phyloP scores from a whole-genome alignment of 2,329 filamentous ascomycete genomes.

The Exophiala sp. region DNA sequence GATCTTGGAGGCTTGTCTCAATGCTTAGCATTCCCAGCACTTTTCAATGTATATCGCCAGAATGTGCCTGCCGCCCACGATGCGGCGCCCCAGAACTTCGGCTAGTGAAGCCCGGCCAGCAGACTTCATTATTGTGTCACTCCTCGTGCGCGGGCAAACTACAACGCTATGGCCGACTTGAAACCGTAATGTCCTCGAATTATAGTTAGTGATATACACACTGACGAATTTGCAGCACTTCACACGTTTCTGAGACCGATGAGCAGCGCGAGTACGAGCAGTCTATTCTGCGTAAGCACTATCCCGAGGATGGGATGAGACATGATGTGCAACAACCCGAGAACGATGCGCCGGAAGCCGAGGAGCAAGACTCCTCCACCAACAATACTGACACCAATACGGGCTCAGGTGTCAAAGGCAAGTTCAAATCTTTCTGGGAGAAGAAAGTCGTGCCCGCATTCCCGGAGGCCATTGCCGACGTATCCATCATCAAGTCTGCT shows the following conservation, averaged over 20 bases:
- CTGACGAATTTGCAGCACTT: background rate
- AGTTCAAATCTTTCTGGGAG: conserved; percentile 20
- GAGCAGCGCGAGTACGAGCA: conserved; percentile 18
- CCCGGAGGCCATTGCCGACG: conserved; percentile 17
- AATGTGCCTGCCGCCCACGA: too few species aligned
- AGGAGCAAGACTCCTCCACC: background rate
- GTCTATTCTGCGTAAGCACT: conserved; percentile 11
- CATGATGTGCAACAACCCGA: conserved; percentile 5
- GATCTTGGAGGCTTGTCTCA: too few species aligned
- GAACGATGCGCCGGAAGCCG: background rate
- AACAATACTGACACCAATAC: background rate
- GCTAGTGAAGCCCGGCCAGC: too few species aligned
- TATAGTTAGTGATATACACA: background rate
- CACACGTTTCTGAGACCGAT: conserved; percentile 8
- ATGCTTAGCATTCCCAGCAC: too few species aligned
- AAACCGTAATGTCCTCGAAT: background rate
- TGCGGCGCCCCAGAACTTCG: too few species aligned
- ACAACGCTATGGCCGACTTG: background rate
- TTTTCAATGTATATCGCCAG: too few species aligned
- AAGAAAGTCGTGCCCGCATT: conserved; percentile 19
- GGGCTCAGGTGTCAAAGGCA: conserved; percentile 9
- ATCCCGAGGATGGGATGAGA: background rate
- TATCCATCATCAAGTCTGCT: conserved; percentile 14
- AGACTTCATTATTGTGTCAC: too few species aligned
- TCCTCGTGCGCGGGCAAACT: background rate